Base-by-base conservation (phyloP, 2,329 filamentous ascomycete genomes). In the Sporothrix phasma region DNA sequence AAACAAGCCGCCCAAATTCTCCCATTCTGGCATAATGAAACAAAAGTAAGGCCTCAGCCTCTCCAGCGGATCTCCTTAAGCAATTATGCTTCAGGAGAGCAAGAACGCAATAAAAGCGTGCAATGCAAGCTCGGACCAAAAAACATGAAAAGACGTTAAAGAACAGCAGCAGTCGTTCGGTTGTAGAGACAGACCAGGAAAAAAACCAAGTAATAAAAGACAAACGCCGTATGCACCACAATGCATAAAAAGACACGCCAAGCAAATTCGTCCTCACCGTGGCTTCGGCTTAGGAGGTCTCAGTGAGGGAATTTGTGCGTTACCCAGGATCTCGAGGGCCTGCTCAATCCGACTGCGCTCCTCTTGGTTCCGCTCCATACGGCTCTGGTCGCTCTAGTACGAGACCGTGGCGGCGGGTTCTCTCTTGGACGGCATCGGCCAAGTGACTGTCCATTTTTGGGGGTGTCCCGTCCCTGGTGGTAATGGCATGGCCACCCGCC, bases 341-440 rank as follows among this genome's bases (percentile, higher is more conserved):
- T n/a, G n/a, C n/a, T n/a, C n/a, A n/a, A n/a, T n/a, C n/a, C n/a
- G n/a, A n/a, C n/a, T n/a, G n/a, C n/a, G n/a, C n/a, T n/a, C n/a
- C n/a, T n/a, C n/a, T n/a, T n/a, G n/a, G n/a, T n/a, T n/a, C n/a
- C n/a, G n/a, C n/a, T 37, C 34, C 34, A 13, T 10, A 13, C 34
- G 34, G 11, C 11, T 37, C n/a, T 37, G 7, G 34, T 19, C 11
- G 11, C 11, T 26, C 49, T 62, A 62, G 61, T 46, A 63, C n/a
- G 39, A 34, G 26, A 56, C 61, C n/a, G 61, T 46, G 1, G 61
- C 29, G 4, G 41, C 29, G 2, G 41, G 39, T 24, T 63, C 61
- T 46, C 61, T 26, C 61, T 63, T 58, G 8, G 53, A 58, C 26
- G 62, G 62, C 51, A 63, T 63, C 29, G 41, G 19, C 29, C 41